Evolutionary conservation across 2,329 filamentous ascomycete species (phyloP).

Genomic region (Ploettnerulaceae sp.): DNA sequence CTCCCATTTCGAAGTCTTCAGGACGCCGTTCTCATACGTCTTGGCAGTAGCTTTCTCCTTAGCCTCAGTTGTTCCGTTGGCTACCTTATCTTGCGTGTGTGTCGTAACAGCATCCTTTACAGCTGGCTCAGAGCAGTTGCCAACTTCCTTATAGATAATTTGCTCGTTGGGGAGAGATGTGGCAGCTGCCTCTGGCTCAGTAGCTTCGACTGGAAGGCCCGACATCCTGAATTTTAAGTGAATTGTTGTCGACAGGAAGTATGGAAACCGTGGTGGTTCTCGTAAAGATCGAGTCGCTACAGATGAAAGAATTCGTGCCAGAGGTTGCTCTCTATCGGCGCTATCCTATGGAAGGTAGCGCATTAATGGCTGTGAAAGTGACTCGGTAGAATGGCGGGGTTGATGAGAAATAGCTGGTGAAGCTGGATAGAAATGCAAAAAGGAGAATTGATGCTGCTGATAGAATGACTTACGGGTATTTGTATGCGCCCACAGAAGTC

Average conservation of each 20-base stretch:
- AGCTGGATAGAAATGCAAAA: background rate
- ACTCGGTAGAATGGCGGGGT: conserved; percentile 29
- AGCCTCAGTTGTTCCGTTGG: conserved; percentile 15
- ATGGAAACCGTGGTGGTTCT: background rate
- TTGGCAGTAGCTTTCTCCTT: conserved; percentile 12
- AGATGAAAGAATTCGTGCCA: conserved; percentile 1
- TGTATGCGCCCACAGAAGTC: background rate
- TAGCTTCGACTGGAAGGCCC: conserved; percentile 21
- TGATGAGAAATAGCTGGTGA: conserved; percentile 9
- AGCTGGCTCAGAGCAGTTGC: conserved; percentile 14
- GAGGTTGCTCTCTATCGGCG: conserved; percentile 1
- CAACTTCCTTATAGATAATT: conserved; percentile 18
- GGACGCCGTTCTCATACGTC: conserved; percentile 22
- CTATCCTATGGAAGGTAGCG: conserved; percentile 8
- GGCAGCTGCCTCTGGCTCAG: conserved; percentile 24
- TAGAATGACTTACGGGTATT: background rate
- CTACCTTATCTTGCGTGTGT: conserved; percentile 18
- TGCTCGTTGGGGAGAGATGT: conserved; percentile 23
- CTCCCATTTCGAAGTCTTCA: conserved; percentile 29
- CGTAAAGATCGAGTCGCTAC: background rate
- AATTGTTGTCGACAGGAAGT: background rate
- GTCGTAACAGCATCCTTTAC: conserved; percentile 10
- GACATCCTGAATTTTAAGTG: conserved; percentile 23
- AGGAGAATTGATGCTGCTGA: background rate
- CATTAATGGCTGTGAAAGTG: conserved; percentile 13